Evolutionary conservation across 805 yeast species (phyloP), one percentile per base, ranked within the genome.

Genomic region (Hyphopichia homilentoma): DNA sequence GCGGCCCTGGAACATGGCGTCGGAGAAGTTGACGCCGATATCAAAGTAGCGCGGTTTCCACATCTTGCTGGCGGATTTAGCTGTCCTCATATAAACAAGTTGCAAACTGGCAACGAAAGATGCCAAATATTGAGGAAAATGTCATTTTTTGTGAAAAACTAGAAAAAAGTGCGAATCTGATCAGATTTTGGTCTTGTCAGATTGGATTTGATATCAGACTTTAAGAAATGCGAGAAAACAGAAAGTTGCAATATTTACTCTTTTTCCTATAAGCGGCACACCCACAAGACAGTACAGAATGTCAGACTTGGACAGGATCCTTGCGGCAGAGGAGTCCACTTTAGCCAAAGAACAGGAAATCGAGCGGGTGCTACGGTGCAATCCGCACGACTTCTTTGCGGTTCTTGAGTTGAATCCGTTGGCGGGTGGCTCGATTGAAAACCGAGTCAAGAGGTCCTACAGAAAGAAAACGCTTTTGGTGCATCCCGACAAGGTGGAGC

Each of bases 1-100:
- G 6, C 57, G 40, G 1, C 98, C 98, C 29, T 68, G 71, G 54
- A 85, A 93, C 93, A 89, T 93, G 4, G 77, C 67, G 54, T 90
- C 98, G 1, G 96, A 82, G 50, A 90, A 70, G 53, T 90, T 90
- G 46, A 87, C 84, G 20, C 73, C 73, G 13, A 67, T 67, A 35
- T 67, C 73, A 41, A 62, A 67, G 41, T 66, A 67, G 25, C 66
- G 52, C 19, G 72, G 70, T 44, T 46, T 59, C 69, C 70, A 63
- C 33, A 30, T 24, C 26, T 15, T 24, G 15, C 9, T 26, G 29
- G 8, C 18, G 29, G 16, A n/a, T n/a, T n/a, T n/a, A n/a, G n/a
- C n/a, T n/a, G n/a, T n/a, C n/a, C n/a, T n/a, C n/a, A n/a, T n/a
- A n/a, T n/a, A n/a, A n/a, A n/a, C n/a, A n/a, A n/a, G n/a, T n/a